phyloP scores from a whole-genome alignment of 1,284 basidiomycete genomes.

The Xerocomus amazonicus region DNA sequence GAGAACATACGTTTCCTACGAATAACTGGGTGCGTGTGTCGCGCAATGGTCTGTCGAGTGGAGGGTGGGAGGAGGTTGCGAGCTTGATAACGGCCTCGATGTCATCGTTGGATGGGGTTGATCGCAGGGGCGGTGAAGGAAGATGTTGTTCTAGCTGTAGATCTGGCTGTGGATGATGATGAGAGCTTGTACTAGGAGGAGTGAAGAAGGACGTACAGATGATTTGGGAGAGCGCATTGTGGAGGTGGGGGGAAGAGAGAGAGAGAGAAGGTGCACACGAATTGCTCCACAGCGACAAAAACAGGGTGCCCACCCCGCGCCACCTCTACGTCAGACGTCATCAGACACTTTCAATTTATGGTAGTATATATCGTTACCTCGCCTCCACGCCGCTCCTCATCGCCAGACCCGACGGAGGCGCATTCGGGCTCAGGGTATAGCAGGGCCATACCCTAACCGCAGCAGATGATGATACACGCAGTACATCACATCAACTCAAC shows the following conservation, averaged over 20 bases:
- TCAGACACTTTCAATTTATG: slow-evolving; percentile 14
- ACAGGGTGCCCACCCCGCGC: slow-evolving; percentile 34
- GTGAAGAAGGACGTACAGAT: slow-evolving; percentile 10
- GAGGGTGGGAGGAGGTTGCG: slow-evolving; percentile 56
- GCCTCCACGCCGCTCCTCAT: slow-evolving; percentile 8
- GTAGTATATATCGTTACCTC: slow-evolving; percentile 3
- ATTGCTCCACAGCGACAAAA: slow-evolving; percentile 35
- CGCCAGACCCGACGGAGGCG: background rate
- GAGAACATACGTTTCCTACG: slow-evolving; percentile 78
- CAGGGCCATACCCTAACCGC: no score
- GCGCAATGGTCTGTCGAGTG: slow-evolving; percentile 47
- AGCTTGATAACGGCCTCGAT: slow-evolving; percentile 80
- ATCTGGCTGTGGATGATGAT: slow-evolving; percentile 9
- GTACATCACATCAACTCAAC: no score
- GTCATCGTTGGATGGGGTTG: slow-evolving; percentile 61
- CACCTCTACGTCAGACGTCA: slow-evolving; percentile 34
- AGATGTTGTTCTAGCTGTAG: background rate
- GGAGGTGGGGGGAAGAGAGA: slow-evolving; percentile 7
- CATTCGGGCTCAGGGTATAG: background rate
- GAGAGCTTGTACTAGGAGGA: no score
- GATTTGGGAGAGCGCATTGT: slow-evolving; percentile 15
- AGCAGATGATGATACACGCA: no score
- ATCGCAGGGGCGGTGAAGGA: slow-evolving; percentile 24
- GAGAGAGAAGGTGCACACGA: slow-evolving; percentile 28
- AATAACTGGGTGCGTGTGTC: slow-evolving; percentile 92